Conservation (phyloP, 805 yeast species). For the Starmerella sp. region DNA sequence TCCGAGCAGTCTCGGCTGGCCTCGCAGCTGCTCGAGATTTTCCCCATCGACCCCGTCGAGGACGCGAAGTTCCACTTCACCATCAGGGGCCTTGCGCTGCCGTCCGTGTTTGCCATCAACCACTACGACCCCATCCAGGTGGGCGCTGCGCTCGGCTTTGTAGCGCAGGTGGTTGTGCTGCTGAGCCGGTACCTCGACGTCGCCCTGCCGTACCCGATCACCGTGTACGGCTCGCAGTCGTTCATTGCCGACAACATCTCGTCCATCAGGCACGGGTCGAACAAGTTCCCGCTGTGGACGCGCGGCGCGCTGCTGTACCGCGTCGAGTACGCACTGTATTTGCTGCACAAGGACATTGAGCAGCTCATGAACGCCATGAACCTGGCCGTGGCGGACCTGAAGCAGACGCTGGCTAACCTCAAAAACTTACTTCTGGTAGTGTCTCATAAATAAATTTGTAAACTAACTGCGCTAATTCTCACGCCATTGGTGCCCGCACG, state of each 20-base stretch:
- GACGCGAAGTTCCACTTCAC: constrained; percentile 25
- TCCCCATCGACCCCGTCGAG: constrained; percentile 27
- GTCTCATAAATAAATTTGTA: constrained; percentile 3
- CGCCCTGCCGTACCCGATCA: constrained; percentile 41
- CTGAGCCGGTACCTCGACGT: constrained; percentile 35
- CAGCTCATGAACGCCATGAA: constrained; percentile 31
- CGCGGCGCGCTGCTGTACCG: constrained; percentile 35
- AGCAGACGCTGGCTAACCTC: constrained; percentile 31
- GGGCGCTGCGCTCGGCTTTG: constrained; percentile 41
- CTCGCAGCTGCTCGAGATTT: constrained; percentile 22
- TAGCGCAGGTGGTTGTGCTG: constrained; percentile 34
- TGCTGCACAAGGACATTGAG: constrained; percentile 39
- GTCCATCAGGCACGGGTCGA: constrained; percentile 30
- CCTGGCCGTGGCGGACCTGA: constrained; percentile 28
- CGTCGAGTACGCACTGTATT: constrained; percentile 40
- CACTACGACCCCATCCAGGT: constrained; percentile 32
- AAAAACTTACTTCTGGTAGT: constrained; percentile 29
- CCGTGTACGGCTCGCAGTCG: constrained; percentile 39
- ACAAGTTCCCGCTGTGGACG: constrained; percentile 41
- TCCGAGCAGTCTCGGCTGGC: constrained; percentile 26
- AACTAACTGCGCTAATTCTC: constrained; percentile 50
- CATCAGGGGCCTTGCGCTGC: constrained; percentile 30
- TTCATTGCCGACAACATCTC: constrained; percentile 41
- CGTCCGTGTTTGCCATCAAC: constrained; percentile 24
- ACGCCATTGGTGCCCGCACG: constrained; percentile 92